Conservation (phyloP, 108 stramenopile genomes). For the Cyclotella cryptica region DNA sequence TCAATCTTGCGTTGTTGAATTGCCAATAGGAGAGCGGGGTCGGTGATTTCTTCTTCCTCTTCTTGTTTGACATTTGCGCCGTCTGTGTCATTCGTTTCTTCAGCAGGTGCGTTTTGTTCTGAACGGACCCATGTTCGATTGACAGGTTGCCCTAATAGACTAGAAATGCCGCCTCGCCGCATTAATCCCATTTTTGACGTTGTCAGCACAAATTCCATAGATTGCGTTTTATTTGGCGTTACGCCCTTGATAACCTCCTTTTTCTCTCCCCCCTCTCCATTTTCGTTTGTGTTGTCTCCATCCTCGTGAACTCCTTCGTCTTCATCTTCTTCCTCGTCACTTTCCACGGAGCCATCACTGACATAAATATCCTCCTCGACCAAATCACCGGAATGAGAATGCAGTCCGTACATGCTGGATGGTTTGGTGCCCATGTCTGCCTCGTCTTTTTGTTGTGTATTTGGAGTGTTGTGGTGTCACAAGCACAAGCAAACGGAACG, state of each 20-base stretch:
- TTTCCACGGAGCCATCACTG: conserved; percentile 63
- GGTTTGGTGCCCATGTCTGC: conserved; percentile 44
- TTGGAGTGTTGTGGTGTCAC: neutral
- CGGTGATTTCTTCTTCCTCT: conserved; percentile 73
- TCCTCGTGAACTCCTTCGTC: conserved; percentile 30
- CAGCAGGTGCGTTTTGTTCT: conserved; percentile 9
- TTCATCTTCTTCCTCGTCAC: conserved; percentile 27
- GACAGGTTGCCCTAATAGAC: conserved; percentile 44
- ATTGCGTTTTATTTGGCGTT: neutral
- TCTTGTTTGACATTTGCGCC: conserved; percentile 28
- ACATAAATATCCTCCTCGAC: conserved; percentile 84
- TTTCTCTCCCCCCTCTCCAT: neutral
- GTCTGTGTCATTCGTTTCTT: conserved; percentile 25
- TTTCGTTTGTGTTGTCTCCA: neutral
- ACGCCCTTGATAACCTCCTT: conserved; percentile 3
- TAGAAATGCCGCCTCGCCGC: conserved; percentile 66
- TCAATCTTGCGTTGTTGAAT: conserved; percentile 85
- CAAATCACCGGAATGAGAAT: conserved; percentile 79
- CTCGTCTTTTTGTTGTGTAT: conserved; percentile 22
- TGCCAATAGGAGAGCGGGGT: conserved; percentile 78
- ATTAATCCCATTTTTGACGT: conserved; percentile 86
- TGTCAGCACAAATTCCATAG: conserved; percentile 68
- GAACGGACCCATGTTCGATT: conserved; percentile 81
- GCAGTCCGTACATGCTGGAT: conserved; percentile 60
- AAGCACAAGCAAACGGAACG: neutral